Evolutionary conservation across 148 eudicot genomes (phyloP), one percentile per base, ranked within the genome.

Genomic region (Rhododendron vialii): DNA sequence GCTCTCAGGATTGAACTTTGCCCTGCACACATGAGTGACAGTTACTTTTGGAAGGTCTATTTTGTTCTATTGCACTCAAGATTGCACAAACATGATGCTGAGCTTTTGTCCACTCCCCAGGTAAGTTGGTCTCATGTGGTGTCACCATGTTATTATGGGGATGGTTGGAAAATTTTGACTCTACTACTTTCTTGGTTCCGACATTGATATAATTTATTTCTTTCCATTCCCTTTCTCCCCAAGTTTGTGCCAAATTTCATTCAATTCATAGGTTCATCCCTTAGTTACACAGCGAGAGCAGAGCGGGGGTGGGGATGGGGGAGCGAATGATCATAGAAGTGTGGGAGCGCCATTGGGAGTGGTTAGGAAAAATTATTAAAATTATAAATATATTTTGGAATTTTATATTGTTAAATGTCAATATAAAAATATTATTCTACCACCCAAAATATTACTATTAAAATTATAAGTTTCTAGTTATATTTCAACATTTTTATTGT

Each of bases 11-110:
- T 92, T 82, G 98, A 96, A 87, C 92, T 96, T 67, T 93, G 96
- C 86, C 98, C 98, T 57, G 92, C 89, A 26, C 98, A 94, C 88
- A 92, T 95, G 98, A 94, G 92, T 84, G 89, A 89, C 81, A 93
- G 94, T 69, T 94, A 93, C 90, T 95, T 95, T 91, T 95, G 98
- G 98, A 95, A 92, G 92, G 97, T 95, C 24, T 94, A 95, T 88
- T 94, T 94, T 85, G 98, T 94, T 83, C 97, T 95, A 83, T 84
- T 95, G 86, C 94, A 95, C 85, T 92, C 98, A 28, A 94, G 98
- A 87, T 90, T 95, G 57, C 93, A 90, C 84, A 95, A 92, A 86
- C 93, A 90, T 75, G 97, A 93, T 90, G 94, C 94, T 83, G 93
- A 92, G 30, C 92, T 90, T 77, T 86, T 95, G 88, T 94, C 95